phyloP scores from a whole-genome alignment of 768 basidiomycete genomes.

The Scleroderma citrinum region DNA sequence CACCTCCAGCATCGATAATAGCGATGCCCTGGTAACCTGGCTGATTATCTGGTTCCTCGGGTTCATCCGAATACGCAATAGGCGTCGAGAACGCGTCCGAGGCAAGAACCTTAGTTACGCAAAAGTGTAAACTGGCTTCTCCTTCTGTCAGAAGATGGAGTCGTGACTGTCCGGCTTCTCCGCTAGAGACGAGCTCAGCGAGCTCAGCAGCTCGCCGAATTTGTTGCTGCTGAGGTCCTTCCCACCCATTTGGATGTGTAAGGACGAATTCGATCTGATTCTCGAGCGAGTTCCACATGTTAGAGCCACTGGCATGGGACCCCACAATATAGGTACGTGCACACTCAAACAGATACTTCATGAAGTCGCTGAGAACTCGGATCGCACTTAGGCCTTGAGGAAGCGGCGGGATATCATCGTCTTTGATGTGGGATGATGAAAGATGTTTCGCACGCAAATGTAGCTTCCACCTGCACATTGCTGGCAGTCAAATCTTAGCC shows the following conservation, averaged over 20 bases:
- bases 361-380: constrained; percentile 21
- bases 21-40: constrained; percentile 32
- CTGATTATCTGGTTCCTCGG: background rate
- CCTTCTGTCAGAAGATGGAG: constrained; percentile 24
- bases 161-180: constrained; percentile 6
- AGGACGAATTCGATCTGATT: constrained; percentile 18
- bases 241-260: constrained; percentile 30
- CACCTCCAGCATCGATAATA: constrained; percentile 44
- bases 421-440: constrained; percentile 16
- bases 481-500: too few species aligned
- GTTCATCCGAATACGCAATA: background rate
- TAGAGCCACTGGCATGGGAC: constrained; percentile 22
- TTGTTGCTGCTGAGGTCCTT: constrained; percentile 24
- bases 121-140: constrained; percentile 28
- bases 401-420: constrained; percentile 19
- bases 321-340: constrained; percentile 17
- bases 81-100: constrained; percentile 20
- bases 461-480: constrained; percentile 27
- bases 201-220: constrained; percentile 20
- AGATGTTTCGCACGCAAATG: constrained; percentile 28
- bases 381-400: constrained; percentile 15
- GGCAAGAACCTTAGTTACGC: constrained; percentile 38
- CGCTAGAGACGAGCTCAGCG: constrained; percentile 18
- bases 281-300: constrained; percentile 20
- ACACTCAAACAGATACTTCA: constrained; percentile 22